Evolutionary conservation across 805 yeast genomes (phyloP), one percentile per base, ranked within the genome.

Genomic region (Hanseniaspora meyeri): DNA sequence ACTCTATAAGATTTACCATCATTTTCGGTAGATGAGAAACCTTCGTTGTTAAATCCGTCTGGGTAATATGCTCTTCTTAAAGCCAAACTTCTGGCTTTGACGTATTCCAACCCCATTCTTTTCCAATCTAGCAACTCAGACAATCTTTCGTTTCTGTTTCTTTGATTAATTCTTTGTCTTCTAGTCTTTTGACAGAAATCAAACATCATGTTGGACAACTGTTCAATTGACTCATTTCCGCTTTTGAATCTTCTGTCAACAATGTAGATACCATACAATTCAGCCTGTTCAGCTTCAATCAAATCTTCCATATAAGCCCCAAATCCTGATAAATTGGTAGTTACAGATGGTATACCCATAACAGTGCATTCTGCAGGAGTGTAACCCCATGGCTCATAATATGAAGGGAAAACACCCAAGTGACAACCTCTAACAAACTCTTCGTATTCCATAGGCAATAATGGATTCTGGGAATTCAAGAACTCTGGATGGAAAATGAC

Each of bases 311-410:
- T 91, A 73, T 91, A 91, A 62, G 97, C 95, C 51, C 98, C 98
- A 67, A 91, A 91, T 1, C 98, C 98, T 2, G 96, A 87, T 59
- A 91, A 73, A 68, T 91, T 91, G 43, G 98, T 91, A 11, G 98
- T 91, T 65, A 91, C 87, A 7, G 96, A 87, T 17, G 98, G 98
- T 59, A 93, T 95, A 57, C 98, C 98, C 98, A 91, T 91, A 27
- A 93, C 98, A 0, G 98, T 91, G 74, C 98, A 93, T 70, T 91
- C 98, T 9, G 97, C 97, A 3, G 98, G 98, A 2, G 98, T 91
- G 70, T 91, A 91, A 42, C 98, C 98, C 98, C 98, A 91, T 4
- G 98, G 98, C 72, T 91, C 98, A 68, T 91, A 91, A 72, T 91
- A 91, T 0, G 96, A 88, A 51, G 98, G 98, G 83, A 91, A 91